These are phyloP conservation scores for Microstegium vimineum DNA, from an alignment of 176 grass and related monocot species.

Conservation along the genomic window DNA sequence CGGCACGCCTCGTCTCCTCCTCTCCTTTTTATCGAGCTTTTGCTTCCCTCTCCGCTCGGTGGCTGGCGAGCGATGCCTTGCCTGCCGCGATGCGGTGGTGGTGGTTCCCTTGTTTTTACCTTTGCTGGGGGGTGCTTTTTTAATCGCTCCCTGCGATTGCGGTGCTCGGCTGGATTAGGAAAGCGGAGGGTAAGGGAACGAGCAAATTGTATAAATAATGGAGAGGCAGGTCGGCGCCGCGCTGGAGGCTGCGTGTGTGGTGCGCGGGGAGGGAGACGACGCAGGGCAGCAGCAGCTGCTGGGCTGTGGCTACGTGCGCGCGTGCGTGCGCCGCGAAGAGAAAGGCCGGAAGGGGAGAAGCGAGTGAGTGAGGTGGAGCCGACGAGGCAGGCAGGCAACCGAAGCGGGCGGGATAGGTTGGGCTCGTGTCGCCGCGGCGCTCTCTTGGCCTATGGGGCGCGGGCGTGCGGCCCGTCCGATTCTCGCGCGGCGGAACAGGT, in stretches of 20 bases:
- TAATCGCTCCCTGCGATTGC: constrained; percentile 39
- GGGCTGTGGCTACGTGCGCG: constrained; percentile 2
- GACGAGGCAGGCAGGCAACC: background rate
- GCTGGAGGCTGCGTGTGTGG: constrained; percentile 42
- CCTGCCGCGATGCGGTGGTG: constrained; percentile 35
- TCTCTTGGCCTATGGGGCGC: background rate
- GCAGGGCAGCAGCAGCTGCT: background rate
- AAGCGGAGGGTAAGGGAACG: constrained; percentile 25
- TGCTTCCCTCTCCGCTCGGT: constrained; percentile 35
- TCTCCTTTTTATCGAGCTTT: constrained; percentile 57
- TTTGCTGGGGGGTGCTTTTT: constrained; percentile 37
- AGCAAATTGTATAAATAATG: constrained; percentile 35
- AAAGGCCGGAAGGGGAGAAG: background rate
- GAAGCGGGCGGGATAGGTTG: background rate
- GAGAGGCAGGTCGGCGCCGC: constrained; percentile 36
- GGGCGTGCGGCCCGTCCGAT: background rate
- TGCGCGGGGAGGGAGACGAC: constrained; percentile 18
- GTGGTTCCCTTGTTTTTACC: constrained; percentile 31
- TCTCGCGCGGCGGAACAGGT: background rate
- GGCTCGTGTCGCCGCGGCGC: constrained; percentile 26
- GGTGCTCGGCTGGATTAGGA: constrained; percentile 47
- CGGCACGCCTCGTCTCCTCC: constrained; percentile 45
- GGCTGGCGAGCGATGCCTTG: constrained; percentile 27
- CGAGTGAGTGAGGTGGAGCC: constrained; percentile 4
- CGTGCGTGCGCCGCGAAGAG: background rate